phyloP scores from a whole-genome alignment of 2,329 filamentous ascomycete genomes.

The Domatiomyces globalis region DNA sequence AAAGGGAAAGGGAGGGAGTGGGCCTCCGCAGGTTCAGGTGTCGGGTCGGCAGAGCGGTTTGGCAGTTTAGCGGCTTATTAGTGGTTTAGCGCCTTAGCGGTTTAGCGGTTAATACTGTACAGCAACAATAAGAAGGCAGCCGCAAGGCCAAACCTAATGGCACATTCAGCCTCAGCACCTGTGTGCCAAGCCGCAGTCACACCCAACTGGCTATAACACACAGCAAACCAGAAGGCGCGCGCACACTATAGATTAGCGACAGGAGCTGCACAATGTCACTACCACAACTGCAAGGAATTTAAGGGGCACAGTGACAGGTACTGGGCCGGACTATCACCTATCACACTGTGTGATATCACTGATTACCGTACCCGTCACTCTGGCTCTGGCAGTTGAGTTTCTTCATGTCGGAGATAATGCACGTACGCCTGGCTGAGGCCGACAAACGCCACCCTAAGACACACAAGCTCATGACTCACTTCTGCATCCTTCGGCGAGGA shows the following conservation, averaged over 20 bases:
- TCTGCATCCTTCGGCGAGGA: neutral
- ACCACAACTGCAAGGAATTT: neutral
- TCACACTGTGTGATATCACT: neutral
- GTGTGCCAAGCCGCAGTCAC: neutral
- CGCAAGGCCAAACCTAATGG: neutral
- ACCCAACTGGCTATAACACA: neutral
- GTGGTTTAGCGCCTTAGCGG: neutral
- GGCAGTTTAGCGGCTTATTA: neutral
- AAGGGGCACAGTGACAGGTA: neutral
- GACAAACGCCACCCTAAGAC: too few species aligned
- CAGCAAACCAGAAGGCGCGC: neutral
- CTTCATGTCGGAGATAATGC: too few species aligned
- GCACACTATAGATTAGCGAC: neutral
- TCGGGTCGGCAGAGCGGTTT: neutral
- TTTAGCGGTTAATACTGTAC: neutral
- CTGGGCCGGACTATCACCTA: neutral
- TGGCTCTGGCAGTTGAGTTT: neutral
- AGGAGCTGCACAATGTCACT: too few species aligned
- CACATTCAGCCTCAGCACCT: neutral
- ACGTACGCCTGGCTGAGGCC: too few species aligned
- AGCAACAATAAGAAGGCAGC: too few species aligned
- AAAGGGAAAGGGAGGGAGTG: neutral
- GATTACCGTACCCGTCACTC: too few species aligned
- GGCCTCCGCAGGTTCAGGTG: neutral
- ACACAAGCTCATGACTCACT: neutral